Evolutionary conservation across 2,329 filamentous ascomycete species (phyloP).

Genomic region (Colletotrichum brevisporum): DNA sequence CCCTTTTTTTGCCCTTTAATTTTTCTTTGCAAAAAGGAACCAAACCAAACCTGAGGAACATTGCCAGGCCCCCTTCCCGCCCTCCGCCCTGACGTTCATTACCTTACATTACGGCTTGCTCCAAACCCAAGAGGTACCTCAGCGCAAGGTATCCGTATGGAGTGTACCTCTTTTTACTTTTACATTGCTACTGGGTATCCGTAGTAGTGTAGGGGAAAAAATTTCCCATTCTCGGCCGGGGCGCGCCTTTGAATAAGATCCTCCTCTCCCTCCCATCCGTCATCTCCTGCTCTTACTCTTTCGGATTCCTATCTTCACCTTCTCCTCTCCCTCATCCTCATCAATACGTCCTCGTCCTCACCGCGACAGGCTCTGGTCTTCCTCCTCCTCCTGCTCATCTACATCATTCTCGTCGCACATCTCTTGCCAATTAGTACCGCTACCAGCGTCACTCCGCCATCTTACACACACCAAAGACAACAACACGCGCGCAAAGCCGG

Average conservation of each 20-base stretch:
- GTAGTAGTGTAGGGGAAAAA: slow-evolving; percentile 25
- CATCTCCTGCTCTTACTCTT: slow-evolving; percentile 18
- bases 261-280: slow-evolving; percentile 39
- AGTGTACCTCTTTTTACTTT: slow-evolving; percentile 25
- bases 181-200: slow-evolving; percentile 24
- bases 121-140: slow-evolving; percentile 17
- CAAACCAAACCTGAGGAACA: slow-evolving; percentile 41
- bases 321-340: slow-evolving; percentile 18
- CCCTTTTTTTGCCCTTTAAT: slow-evolving; percentile 39
- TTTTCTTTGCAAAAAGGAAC: slow-evolving; percentile 38
- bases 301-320: slow-evolving; percentile 29
- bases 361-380: slow-evolving; percentile 25
- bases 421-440: not conserved
- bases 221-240: slow-evolving; percentile 40
- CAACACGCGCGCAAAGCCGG: slow-evolving; percentile 8
- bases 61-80: slow-evolving; percentile 37
- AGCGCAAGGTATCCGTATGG: not conserved
- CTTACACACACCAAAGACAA: not conserved
- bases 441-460: slow-evolving; percentile 12
- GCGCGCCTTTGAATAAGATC: slow-evolving; percentile 35
- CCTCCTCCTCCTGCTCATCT: not conserved
- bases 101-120: slow-evolving; percentile 22
- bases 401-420: slow-evolving; percentile 4
- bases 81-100: slow-evolving; percentile 38
- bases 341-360: slow-evolving; percentile 4